Evolutionary conservation across 805 yeast genomes (phyloP), one percentile per base, ranked within the genome.

Genomic region (Cyberlindnera petersonii): DNA sequence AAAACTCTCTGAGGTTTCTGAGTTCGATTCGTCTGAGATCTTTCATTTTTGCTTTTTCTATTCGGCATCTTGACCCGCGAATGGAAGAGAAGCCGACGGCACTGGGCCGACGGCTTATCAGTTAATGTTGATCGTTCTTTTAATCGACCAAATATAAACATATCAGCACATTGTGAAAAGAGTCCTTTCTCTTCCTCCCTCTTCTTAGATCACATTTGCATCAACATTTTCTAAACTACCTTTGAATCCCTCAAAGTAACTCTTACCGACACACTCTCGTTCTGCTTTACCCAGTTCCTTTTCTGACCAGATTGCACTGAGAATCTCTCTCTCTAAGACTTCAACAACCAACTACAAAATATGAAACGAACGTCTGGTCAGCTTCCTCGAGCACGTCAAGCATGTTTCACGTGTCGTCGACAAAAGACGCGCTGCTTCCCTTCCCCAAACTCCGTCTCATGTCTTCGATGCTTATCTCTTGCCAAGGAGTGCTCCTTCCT

Each of bases 401-500:
- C 84, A 1, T 77, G 84, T 55, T 69, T 68, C 6, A 52, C 65
- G 7, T 77, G 84, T 51, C 64, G 82, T 31, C 68, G 65, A 35
- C 77, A 72, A 44, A 77, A 77, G 61, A 73, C 86, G 1, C 60
- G 83, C 41, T 82, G 88, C 48, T 72, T 79, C 52, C 72, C 79
- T 35, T 67, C 77, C 2, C 58, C 59, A 7, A 48, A 55, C 10
- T 65, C 73, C 1, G 56, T 62, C 11, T 43, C 75, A 3, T 81
- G 88, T 60, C 58, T 79, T 16, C 60, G 86, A 17, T 82, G 88
- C 52, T 59, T 66, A 1, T 75, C 79, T 5, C 58, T 79, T 26
- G 72, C 68, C 6, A 59, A 66, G 22, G 60, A 55, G 17, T 82
- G 88, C 23, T 47, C 51, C 10, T 50, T 52, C 32, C 37, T 46